A percentile compares a stretch with the other conserved stretches of the same genome.
Evolutionary conservation across 2,329 filamentous ascomycete species (phyloP).

Genomic region (Allantophomopsis cytisporea): DNA sequence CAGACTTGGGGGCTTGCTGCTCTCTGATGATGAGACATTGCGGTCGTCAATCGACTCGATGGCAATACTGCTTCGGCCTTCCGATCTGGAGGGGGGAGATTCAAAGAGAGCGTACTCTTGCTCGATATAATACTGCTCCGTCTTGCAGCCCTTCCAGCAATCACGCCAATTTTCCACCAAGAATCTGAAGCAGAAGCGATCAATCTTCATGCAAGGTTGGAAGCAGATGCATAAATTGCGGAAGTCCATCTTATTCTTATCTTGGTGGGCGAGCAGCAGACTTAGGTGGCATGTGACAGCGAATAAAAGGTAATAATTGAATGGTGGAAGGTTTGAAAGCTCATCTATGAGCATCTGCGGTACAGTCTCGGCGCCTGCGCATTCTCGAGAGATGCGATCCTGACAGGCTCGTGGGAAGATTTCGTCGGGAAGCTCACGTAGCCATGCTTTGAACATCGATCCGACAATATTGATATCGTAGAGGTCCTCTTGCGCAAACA

Average conservation of each 20-base stretch:
- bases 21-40: constrained; percentile 51
- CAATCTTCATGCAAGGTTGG: constrained; percentile 92
- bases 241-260: constrained; percentile 98
- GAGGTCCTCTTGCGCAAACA: constrained; percentile 75
- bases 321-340: constrained; percentile 84
- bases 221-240: constrained; percentile 94
- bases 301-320: constrained; percentile 95
- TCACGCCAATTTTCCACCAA: constrained; percentile 90
- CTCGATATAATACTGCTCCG: constrained; percentile 67
- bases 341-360: constrained; percentile 83
- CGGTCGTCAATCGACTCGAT: constrained; percentile 33
- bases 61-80: constrained; percentile 15
- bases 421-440: constrained; percentile 87
- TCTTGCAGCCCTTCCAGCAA: constrained; percentile 94
- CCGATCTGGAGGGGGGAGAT: constrained; percentile 29
- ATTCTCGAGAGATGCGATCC: constrained; percentile 67
- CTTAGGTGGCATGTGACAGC: constrained; percentile 95
- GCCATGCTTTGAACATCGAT: constrained; percentile 92
- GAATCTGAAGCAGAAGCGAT: constrained; percentile 90
- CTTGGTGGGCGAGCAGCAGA: constrained; percentile 76
- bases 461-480: constrained; percentile 96
- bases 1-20: constrained; percentile 34
- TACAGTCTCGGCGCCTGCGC: constrained; percentile 63
- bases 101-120: constrained; percentile 51
- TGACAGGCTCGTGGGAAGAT: constrained; percentile 80